These are phyloP conservation scores for Aspergillus quadricinctus DNA, from an alignment of 2,329 filamentous ascomycete species.

Conservation along the genomic window DNA sequence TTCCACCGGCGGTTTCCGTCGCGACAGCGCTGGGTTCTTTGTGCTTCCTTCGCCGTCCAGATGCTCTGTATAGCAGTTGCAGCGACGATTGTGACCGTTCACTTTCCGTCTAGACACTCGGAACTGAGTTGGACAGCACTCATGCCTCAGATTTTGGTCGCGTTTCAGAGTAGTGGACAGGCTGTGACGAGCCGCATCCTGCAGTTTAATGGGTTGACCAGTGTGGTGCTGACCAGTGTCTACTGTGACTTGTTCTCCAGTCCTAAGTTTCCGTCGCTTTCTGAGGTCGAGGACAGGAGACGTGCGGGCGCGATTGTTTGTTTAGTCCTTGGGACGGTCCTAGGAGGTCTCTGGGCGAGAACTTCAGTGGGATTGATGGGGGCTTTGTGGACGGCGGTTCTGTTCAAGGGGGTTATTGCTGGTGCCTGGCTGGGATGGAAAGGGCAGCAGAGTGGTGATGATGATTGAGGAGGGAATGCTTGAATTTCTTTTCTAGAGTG, in stretches of 20 bases:
- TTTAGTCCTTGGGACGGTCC: slow-evolving; percentile 51
- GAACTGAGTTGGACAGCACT: slow-evolving; percentile 53
- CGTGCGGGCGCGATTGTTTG: slow-evolving; percentile 48
- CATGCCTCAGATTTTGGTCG: slow-evolving; percentile 64
- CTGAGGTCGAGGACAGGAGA: slow-evolving; percentile 48
- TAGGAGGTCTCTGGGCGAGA: slow-evolving; percentile 53
- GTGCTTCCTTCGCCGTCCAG: slow-evolving; percentile 53
- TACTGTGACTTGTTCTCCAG: slow-evolving; percentile 79
- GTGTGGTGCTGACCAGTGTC: slow-evolving; percentile 74
- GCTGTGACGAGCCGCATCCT: slow-evolving; percentile 69
- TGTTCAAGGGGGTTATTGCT: slow-evolving; percentile 54
- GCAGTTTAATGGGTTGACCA: slow-evolving; percentile 66
- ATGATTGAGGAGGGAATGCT: neutral
- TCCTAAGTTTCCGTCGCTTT: slow-evolving; percentile 43
- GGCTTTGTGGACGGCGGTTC: slow-evolving; percentile 57
- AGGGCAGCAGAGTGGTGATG: slow-evolving; percentile 28
- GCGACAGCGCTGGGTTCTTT: slow-evolving; percentile 43
- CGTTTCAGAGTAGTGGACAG: slow-evolving; percentile 74
- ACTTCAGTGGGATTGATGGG: slow-evolving; percentile 49
- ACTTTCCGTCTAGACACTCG: slow-evolving; percentile 43
- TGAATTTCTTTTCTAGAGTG: too few relatives aligned
- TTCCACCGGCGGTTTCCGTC: slow-evolving; percentile 56
- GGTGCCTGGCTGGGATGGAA: slow-evolving; percentile 61
- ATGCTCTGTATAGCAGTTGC: slow-evolving; percentile 48
- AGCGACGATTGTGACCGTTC: slow-evolving; percentile 51